Percentiles rank a stretch among this genome's conserved stretches.
Conservation (phyloP, 228 moss, liverwort and hornwort genomes). For the Sphagnum fallax region DNA sequence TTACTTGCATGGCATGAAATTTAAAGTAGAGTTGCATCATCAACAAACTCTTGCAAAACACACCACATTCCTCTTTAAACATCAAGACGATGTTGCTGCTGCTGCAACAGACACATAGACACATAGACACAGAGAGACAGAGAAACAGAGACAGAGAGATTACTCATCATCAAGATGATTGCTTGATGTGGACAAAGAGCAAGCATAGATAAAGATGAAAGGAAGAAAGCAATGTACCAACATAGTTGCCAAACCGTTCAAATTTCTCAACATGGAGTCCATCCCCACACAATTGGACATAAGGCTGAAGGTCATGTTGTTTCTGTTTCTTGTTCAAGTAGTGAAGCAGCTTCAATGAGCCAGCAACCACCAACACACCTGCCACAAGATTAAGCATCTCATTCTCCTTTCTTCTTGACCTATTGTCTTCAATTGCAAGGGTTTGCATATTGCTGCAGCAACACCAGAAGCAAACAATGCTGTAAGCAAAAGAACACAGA, state of each 20-base stretch:
- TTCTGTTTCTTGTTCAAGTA: slow-evolving; percentile 19
- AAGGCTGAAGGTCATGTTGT: slow-evolving; percentile 28
- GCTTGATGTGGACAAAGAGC: slow-evolving; percentile 1
- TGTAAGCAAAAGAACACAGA: too few species aligned
- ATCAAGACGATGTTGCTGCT: too few species aligned
- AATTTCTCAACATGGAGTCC: slow-evolving; percentile 37
- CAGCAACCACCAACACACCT: neutral
- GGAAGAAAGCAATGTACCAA: slow-evolving; percentile 41
- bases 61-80: too few species aligned
- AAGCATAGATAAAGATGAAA: neutral
- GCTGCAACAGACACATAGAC: neutral
- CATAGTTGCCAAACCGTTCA: slow-evolving; percentile 72
- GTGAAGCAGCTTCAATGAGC: slow-evolving; percentile 1
- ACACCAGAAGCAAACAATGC: too few species aligned
- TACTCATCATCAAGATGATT: too few species aligned
- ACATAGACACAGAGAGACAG: neutral
- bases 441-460: neutral
- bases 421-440: neutral
- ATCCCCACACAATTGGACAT: slow-evolving; percentile 7
- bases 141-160: neutral
- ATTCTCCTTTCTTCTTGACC: neutral
- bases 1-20: neutral
- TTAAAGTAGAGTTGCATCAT: neutral
- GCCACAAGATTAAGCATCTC: neutral
- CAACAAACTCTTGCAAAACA: neutral